Conservation (phyloP, 805 yeast species). For the Dipodascus geniculatus region DNA sequence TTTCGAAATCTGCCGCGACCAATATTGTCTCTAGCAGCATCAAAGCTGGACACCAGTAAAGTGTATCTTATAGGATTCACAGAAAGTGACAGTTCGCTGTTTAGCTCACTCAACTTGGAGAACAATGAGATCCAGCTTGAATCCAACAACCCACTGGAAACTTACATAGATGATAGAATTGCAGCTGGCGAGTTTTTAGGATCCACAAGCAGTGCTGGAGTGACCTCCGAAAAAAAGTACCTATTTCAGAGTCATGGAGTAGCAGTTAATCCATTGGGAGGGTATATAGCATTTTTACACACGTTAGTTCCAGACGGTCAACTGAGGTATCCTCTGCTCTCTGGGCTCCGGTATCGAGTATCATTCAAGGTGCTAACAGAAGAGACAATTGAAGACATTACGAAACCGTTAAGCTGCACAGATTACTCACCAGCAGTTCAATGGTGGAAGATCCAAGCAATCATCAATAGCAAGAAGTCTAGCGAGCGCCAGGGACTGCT, state of each 20-base stretch:
- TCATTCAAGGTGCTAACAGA: conserved; percentile 10
- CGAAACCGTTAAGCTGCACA: neutral
- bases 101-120: neutral
- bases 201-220: neutral
- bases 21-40: neutral
- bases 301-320: conserved; percentile 8
- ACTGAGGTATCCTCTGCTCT: conserved; percentile 14
- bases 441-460: conserved; percentile 1
- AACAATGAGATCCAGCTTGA: conserved; percentile 8
- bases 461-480: conserved; percentile 7
- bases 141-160: neutral
- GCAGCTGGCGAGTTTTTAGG: conserved; percentile 3
- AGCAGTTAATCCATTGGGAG: conserved; percentile 11
- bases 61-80: neutral
- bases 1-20: neutral
- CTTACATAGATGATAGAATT: neutral
- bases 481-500: conserved; percentile 12
- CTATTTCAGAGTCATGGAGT: conserved; percentile 12
- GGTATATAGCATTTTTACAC: conserved; percentile 12
- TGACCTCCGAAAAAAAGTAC: conserved; percentile 2
- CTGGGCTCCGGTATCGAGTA: conserved; percentile 11
- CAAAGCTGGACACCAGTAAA: neutral
- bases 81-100: neutral
- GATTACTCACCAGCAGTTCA: neutral
- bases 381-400: neutral